phyloP scores from a whole-genome alignment of 2,329 filamentous ascomycete species.

The Neonectria neomacrospora region DNA sequence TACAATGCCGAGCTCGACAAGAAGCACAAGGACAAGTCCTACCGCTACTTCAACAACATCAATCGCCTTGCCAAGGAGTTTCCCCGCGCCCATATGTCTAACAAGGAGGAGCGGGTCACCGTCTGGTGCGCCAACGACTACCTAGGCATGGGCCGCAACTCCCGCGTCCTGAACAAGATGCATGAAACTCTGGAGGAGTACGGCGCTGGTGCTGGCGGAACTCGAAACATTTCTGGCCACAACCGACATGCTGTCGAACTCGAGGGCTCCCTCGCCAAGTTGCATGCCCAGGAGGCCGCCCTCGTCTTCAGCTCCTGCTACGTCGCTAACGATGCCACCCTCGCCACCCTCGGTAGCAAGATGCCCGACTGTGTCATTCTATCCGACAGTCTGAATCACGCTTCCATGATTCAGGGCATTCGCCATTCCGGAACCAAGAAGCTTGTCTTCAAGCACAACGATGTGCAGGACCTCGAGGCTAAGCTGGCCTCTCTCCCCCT shows the following conservation, averaged over 20 bases:
- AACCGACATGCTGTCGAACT: slow-evolving; percentile 92
- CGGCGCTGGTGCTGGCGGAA: slow-evolving; percentile 93
- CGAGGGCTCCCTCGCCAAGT: slow-evolving; percentile 82
- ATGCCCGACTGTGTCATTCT: slow-evolving; percentile 96
- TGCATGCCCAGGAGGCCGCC: slow-evolving; percentile 92
- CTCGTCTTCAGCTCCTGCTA: slow-evolving; percentile 98
- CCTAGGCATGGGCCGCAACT: slow-evolving; percentile 95
- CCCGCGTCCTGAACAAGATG: slow-evolving; percentile 88
- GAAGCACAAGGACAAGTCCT: slow-evolving; percentile 99
- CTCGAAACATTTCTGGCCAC: slow-evolving; percentile 97
- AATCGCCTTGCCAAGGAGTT: slow-evolving; percentile 97
- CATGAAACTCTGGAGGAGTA: slow-evolving; percentile 95
- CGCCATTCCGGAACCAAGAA: slow-evolving; percentile 97
- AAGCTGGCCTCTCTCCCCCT: slow-evolving; percentile 90
- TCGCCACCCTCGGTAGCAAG: slow-evolving; percentile 96
- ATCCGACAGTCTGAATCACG: slow-evolving; percentile 97
- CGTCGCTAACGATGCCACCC: slow-evolving; percentile 95
- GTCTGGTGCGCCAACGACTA: slow-evolving; percentile 99
- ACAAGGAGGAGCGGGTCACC: slow-evolving; percentile 85
- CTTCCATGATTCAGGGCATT: slow-evolving; percentile 99
- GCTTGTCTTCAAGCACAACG: slow-evolving; percentile 98
- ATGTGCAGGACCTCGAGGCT: slow-evolving; percentile 89
- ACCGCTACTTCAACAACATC: slow-evolving; percentile 99
- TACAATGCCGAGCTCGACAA: slow-evolving; percentile 92
- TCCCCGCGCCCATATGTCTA: slow-evolving; percentile 90